phyloP scores from a whole-genome alignment of 169 alveolate species.

The Plasmodium ovale region DNA sequence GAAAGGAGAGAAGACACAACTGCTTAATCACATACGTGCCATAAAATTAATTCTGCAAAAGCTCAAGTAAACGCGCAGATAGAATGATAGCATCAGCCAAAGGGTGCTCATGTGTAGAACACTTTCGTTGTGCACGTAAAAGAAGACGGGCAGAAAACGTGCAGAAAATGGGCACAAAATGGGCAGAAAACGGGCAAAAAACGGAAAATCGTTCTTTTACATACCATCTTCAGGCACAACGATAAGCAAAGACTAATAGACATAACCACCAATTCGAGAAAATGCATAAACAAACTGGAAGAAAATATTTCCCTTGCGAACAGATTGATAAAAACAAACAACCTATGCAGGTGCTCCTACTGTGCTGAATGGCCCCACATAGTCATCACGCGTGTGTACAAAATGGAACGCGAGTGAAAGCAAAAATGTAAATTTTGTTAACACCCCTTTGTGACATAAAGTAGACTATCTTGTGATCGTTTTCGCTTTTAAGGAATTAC shows the following conservation, averaged over 20 bases:
- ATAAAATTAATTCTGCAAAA: constrained; percentile 55
- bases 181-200: too few species aligned
- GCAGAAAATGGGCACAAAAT: too few species aligned
- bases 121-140: too few species aligned
- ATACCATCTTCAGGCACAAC: constrained; percentile 24
- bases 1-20: constrained; percentile 44
- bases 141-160: too few species aligned
- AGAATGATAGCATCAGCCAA: too few species aligned
- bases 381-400: too few species aligned
- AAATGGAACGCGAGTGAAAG: too few species aligned
- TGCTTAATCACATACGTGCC: constrained; percentile 46
- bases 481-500: constrained; percentile 18
- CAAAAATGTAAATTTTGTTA: too few species aligned
- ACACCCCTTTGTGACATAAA: too few species aligned
- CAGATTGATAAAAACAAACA: constrained; percentile 32
- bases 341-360: constrained; percentile 40
- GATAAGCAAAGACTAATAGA: constrained; percentile 58
- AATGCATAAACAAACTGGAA: constrained; percentile 41
- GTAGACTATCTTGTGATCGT: too few species aligned
- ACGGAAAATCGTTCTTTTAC: background rate
- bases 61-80: constrained; percentile 20
- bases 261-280: constrained; percentile 36
- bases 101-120: too few species aligned
- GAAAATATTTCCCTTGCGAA: constrained; percentile 53
- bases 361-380: too few species aligned